Evolutionary conservation across 2,329 filamentous ascomycete species (phyloP), one percentile per base, ranked within the genome.

Genomic region (Fusarium torulosum): DNA sequence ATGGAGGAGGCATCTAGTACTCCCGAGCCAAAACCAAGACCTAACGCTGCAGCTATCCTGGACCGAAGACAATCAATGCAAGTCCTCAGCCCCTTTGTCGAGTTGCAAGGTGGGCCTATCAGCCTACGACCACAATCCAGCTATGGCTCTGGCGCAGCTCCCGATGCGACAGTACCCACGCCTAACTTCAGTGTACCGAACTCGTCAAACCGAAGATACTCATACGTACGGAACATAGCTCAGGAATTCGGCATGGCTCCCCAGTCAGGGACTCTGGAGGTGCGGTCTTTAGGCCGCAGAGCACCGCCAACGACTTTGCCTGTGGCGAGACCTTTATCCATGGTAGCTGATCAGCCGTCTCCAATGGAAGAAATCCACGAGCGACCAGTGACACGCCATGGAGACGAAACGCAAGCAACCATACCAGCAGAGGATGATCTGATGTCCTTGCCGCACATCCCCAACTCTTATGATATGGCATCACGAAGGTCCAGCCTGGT

Each of bases 121-220:
- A 69, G 66, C 25, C 54, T 60, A 38, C 67, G 50, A 57, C 73
- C 52, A 15, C 71, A 75, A 20, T 73, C 67, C 9, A 67, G 71
- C 27, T 71, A 63, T 31, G 66, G 60, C 23, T 44, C 61, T 15
- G 63, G 61, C 13, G 25, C 37, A 21, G 31, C 44, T 35, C 55
- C 63, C 3, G 70, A 74, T 27, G 15, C 45, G 8, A 61, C 49
- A 23, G 43, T 53, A 9, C 60, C 75, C 11, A 78, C 84, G 5
- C 82, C 83, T 3, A 87, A 86, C 68, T 87, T 87, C 66, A 87
- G 84, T 65, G 80, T 86, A 7, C 83, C 85, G 13, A 80, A 85
- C 31, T 75, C 77, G 1, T 79, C 80, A 0, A 79, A 75, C 55
- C 82, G 81, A 59, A 82, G 85, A 4, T 84, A 80, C 45, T 85